Conservation (phyloP, 176 grass and related monocot species). For the Olyra latifolia region DNA sequence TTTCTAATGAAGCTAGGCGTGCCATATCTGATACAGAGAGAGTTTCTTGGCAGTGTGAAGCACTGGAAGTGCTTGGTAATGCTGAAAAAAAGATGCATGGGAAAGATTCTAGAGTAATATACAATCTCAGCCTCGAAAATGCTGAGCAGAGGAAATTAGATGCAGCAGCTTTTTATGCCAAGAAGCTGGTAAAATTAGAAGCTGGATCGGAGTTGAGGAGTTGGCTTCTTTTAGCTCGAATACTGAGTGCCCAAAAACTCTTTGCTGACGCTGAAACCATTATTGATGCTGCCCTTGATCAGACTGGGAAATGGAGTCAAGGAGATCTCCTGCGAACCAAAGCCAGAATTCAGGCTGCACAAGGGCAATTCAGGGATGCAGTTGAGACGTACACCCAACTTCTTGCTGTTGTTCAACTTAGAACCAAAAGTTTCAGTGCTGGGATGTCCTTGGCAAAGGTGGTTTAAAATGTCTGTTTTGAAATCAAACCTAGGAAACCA, state of each 20-base stretch:
- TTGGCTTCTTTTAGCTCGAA: slow-evolving; percentile 95
- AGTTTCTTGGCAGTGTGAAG: slow-evolving; percentile 68
- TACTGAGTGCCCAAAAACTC: slow-evolving; percentile 81
- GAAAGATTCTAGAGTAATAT: slow-evolving; percentile 64
- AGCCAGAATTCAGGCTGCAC: slow-evolving; percentile 89
- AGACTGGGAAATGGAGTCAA: slow-evolving; percentile 86
- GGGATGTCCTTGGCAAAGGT: slow-evolving; percentile 69
- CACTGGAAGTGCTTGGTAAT: slow-evolving; percentile 59
- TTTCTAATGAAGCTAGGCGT: slow-evolving; percentile 81
- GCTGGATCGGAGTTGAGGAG: slow-evolving; percentile 69
- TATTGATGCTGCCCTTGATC: slow-evolving; percentile 81
- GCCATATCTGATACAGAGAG: slow-evolving; percentile 72
- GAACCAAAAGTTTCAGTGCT: slow-evolving; percentile 58
- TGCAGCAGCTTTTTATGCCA: slow-evolving; percentile 73
- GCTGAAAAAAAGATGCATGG: slow-evolving; percentile 62
- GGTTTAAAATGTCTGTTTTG: slow-evolving; percentile 23
- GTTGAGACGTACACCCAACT: slow-evolving; percentile 82
- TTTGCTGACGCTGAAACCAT: slow-evolving; percentile 69
- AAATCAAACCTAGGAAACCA: slow-evolving; percentile 17
- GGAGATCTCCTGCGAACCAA: slow-evolving; percentile 67
- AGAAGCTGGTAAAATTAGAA: slow-evolving; percentile 80
- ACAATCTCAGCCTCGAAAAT: slow-evolving; percentile 78
- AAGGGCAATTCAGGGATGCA: slow-evolving; percentile 62
- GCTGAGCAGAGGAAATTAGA: slow-evolving; percentile 97
- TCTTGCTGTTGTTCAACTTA: slow-evolving; percentile 83